These are phyloP conservation scores for Takashimella koratensis DNA, from an alignment of 1,284 basidiomycete species.

Conservation along the genomic window DNA sequence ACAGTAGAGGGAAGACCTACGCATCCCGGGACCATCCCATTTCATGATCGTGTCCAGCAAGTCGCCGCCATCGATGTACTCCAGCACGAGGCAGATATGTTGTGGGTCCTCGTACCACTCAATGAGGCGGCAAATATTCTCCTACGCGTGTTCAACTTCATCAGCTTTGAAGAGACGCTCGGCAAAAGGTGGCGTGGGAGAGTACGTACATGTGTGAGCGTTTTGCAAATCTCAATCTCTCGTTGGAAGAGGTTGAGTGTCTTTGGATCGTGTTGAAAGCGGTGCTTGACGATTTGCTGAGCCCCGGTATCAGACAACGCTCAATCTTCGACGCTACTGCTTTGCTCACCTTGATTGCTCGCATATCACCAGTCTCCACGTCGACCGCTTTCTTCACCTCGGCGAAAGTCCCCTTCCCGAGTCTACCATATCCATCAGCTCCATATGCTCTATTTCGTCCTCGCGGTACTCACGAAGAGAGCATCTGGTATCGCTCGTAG, in stretches of 20 bases:
- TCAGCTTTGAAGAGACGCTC: no score
- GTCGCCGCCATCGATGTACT: constrained; percentile 77
- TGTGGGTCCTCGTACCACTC: constrained; percentile 69
- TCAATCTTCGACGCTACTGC: no score
- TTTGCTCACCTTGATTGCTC: constrained; percentile 48
- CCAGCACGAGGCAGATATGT: constrained; percentile 57
- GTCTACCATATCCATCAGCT: constrained; percentile 23
- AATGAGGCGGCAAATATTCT: constrained; percentile 74
- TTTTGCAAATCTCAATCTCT: constrained; percentile 74
- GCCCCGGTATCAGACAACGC: constrained; percentile 52
- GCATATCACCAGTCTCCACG: constrained; percentile 41
- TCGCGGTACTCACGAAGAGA: constrained; percentile 32
- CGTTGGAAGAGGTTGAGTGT: constrained; percentile 59
- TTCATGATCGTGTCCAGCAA: constrained; percentile 74
- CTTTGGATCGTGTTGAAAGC: constrained; percentile 49
- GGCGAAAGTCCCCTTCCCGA: constrained; percentile 49
- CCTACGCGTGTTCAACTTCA: constrained; percentile 34
- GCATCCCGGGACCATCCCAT: constrained; percentile 52
- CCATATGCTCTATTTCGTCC: no score
- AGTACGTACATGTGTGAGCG: constrained; percentile 59
- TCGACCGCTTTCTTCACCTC: constrained; percentile 48
- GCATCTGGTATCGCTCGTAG: constrained; percentile 45
- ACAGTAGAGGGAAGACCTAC: constrained; percentile 51
- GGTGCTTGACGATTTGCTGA: constrained; percentile 47
- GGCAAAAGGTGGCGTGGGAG: no score